Base-by-base conservation (phyloP, 2,329 filamentous ascomycete genomes). In the Alternaria consortialis region DNA sequence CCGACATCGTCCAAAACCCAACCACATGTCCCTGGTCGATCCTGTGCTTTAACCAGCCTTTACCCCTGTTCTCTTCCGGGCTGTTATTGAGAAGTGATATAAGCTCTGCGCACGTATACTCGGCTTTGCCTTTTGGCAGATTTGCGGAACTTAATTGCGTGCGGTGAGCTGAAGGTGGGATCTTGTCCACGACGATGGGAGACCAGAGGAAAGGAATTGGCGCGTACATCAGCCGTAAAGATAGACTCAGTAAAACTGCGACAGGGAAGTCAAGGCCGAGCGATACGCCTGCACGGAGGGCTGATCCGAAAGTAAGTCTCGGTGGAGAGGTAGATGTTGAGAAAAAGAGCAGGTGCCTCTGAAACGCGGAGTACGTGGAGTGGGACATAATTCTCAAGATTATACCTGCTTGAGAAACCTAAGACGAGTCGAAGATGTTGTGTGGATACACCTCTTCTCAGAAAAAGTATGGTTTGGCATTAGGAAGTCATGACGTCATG, bases 1-100 rank as follows among this genome's bases (percentile, higher is more conserved):
- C 68, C 4, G 69, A 61, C 68, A 72, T 71, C 3, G 50, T 60
- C 65, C 65, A 72, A n/a, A 72, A 72, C 0, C 67, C 69, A 4
- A 70, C 13, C 1, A 72, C 32, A 43, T 72, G 69, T 0, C 67
- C 68, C 32, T 71, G 68, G 40, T 70, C 60, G 7, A 72, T 71
- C 51, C 53, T 63, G 13, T 65, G 62, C 8, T 63, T 58, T 7
- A 68, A 3, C 25, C 64, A 63, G 2, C 65, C 67, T 20, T 65
- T 64, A 2, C 59, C 40, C 2, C 29, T n/a, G 15, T 60, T 58
- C 13, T 47, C 40, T 3, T 53, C 47, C 13, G 13, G 23, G 12
- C 46, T 52, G 0, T 32, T 34, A 1, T 60, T 13, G 3, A 64
- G 52, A 23, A 67, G 25, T 7, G 55, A 51, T 0, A 72, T 42